Evolutionary conservation across 2,329 filamentous ascomycete genomes (phyloP).

Genomic region (Diaporthe ampelina): DNA sequence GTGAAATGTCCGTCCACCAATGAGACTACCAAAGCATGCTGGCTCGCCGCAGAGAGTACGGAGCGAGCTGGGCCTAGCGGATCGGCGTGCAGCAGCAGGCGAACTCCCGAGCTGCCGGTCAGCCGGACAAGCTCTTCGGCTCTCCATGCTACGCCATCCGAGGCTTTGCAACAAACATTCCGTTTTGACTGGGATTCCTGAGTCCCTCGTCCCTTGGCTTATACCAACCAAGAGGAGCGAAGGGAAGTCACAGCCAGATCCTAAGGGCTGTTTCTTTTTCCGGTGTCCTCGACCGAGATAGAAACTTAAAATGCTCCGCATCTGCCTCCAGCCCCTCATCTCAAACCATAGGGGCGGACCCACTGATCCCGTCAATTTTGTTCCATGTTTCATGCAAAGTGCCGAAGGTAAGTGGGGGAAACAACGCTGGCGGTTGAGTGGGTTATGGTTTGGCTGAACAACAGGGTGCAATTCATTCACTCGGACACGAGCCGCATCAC

Average conservation of each 20-base stretch:
- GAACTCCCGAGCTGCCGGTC: not conserved
- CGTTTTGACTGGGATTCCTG: not conserved
- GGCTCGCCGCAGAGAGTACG: not conserved
- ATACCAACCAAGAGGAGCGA: not conserved
- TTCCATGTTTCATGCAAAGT: slow-evolving; percentile 28
- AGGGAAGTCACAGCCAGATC: not conserved
- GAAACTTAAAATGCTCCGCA: not conserved
- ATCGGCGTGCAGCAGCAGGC: slow-evolving; percentile 27
- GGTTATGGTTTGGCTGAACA: slow-evolving; percentile 19
- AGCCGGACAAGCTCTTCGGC: slow-evolving; percentile 1
- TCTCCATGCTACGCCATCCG: not conserved
- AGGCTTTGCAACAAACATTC: not conserved
- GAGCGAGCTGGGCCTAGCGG: slow-evolving; percentile 30
- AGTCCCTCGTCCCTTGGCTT: not conserved
- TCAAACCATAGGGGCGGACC: slow-evolving; percentile 21
- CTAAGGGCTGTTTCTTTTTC: not conserved
- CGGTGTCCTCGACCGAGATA: not conserved
- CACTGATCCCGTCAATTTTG: slow-evolving; percentile 29
- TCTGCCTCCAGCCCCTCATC: not conserved
- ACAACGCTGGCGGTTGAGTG: not conserved
- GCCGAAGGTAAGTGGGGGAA: slow-evolving; percentile 19
- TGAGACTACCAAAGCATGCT: slow-evolving; percentile 4
- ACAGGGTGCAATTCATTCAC: not conserved
- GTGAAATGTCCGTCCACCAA: slow-evolving; percentile 37
- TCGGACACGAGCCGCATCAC: not conserved